Evolutionary conservation across 352 stramenopile genomes (phyloP), one percentile per base, ranked within the genome.

Genomic region (Phytophthora pluvialis): DNA sequence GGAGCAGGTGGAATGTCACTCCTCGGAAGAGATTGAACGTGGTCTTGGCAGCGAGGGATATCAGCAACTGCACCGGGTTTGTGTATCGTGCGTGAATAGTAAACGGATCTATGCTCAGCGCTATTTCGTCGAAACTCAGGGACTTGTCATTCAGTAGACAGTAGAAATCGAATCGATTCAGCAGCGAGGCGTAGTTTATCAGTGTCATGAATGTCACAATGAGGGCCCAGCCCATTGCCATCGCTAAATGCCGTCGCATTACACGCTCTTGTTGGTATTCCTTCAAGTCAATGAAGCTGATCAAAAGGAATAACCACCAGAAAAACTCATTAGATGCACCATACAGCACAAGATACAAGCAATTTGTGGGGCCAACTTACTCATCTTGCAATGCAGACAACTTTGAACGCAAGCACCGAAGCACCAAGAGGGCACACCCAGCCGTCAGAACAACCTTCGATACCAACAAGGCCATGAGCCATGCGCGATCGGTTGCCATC

Each of bases 271-370:
- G 70, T 42, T 90, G 80, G 31, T 83, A 81, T 47, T 91, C 83
- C 33, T 78, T 79, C 21, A 89, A 52, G 33, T 91, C 83, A 63
- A 91, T 89, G 56, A 86, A 90, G 32, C 81, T 90, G 47, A 21
- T 67, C 6, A 72, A 36, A 35, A 25, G 21, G 10, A 48, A 38
- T 56, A 35, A 64, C 1, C 7, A 54, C 6, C 55, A 54, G 32
- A 25, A 18, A 58, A 40, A 39, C 31, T 2, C 16, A n/a, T 47
- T 31, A 47, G 42, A 48, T n/a, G 13, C n/a, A 15, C 5, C 10
- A 26, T 32, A 8, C 29, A 47, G 13, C 10, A 12, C 4, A 11
- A 18, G 5, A 11, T 28, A 13, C 33, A 25, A 33, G 32, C 5
- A 38, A 25, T 40, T 11, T 50, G 16, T 29, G 33, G 1, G 15